These are phyloP conservation scores for Lathyrus oleraceus DNA, from an alignment of 306 rosid species.

Conservation along the genomic window DNA sequence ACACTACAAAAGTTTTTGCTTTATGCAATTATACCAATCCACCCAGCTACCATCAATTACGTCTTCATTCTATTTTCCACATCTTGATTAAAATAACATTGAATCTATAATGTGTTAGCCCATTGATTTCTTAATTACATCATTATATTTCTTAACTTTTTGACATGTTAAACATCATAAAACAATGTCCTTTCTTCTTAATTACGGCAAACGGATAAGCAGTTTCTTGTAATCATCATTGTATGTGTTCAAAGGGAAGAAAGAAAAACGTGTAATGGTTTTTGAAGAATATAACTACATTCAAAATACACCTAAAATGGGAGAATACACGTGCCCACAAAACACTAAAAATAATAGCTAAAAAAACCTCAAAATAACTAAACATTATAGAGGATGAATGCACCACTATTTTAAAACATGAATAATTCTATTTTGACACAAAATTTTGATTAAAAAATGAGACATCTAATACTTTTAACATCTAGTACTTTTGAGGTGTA, in stretches of 20 bases:
- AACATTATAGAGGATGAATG: too few species aligned
- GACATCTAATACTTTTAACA: too few species aligned
- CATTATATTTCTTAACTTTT: not conserved
- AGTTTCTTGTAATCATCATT: conserved; percentile 11
- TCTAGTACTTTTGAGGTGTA: too few species aligned
- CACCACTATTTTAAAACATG: too few species aligned
- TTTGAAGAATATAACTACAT: too few species aligned
- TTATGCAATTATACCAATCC: conserved; percentile 21
- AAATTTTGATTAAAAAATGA: too few species aligned
- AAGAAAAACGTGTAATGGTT: too few species aligned
- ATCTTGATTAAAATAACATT: conserved; percentile 5
- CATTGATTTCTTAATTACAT: conserved; percentile 27
- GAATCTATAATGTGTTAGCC: conserved; percentile 20
- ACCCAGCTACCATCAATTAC: conserved; percentile 18
- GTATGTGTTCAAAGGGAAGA: not conserved
- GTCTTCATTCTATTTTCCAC: conserved; percentile 33
- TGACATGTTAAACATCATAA: not conserved
- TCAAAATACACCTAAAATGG: too few species aligned
- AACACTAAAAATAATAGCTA: too few species aligned
- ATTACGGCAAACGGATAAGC: not conserved
- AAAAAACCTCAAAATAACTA: too few species aligned
- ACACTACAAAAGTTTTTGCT: conserved; percentile 19
- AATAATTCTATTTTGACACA: too few species aligned
- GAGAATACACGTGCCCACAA: too few species aligned
- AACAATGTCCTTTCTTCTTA: not conserved